phyloP scores from a whole-genome alignment of 495 filamentous ascomycete genomes.

The Oidiodendron maius region DNA sequence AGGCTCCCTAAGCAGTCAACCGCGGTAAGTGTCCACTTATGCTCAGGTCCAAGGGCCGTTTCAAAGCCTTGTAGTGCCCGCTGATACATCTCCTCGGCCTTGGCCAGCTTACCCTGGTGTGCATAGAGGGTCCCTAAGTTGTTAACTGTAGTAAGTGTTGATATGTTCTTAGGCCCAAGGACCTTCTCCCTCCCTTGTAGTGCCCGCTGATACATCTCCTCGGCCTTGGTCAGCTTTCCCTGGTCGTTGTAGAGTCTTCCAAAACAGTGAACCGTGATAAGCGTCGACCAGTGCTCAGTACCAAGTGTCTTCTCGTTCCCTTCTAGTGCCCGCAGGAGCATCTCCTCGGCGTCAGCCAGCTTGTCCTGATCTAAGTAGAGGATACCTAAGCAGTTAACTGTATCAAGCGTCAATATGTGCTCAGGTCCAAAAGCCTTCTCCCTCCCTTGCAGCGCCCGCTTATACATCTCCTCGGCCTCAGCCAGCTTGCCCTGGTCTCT shows the following conservation, averaged over 20 bases:
- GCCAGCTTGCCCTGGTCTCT: too few relatives aligned
- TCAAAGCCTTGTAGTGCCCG: too few relatives aligned
- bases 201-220: too few relatives aligned
- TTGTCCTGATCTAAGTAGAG: too few relatives aligned
- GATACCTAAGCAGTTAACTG: too few relatives aligned
- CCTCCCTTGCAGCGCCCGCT: too few relatives aligned
- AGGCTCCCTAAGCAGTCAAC: too few relatives aligned
- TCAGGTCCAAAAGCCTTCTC: too few relatives aligned
- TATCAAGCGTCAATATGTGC: too few relatives aligned
- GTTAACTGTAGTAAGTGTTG: constrained; percentile 28
- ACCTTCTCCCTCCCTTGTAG: constrained; percentile 33
- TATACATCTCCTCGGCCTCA: too few relatives aligned
- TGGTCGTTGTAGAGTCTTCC: constrained; percentile 25
- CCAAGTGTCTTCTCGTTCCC: constrained; percentile 33
- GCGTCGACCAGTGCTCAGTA: constrained; percentile 33
- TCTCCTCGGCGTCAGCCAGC: constrained; percentile 24
- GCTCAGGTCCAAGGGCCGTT: too few relatives aligned
- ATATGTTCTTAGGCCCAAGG: constrained; percentile 29
- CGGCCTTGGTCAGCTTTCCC: constrained; percentile 26
- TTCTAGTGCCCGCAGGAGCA: constrained; percentile 30
- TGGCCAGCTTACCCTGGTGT: constrained; percentile 18
- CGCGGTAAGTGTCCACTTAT: too few relatives aligned
- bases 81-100: constrained; percentile 30
- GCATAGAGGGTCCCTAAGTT: constrained; percentile 22
- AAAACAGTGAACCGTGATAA: constrained; percentile 25